Evolutionary conservation across 2,329 filamentous ascomycete species (phyloP).

Genomic region (Epichloe gansuensis): DNA sequence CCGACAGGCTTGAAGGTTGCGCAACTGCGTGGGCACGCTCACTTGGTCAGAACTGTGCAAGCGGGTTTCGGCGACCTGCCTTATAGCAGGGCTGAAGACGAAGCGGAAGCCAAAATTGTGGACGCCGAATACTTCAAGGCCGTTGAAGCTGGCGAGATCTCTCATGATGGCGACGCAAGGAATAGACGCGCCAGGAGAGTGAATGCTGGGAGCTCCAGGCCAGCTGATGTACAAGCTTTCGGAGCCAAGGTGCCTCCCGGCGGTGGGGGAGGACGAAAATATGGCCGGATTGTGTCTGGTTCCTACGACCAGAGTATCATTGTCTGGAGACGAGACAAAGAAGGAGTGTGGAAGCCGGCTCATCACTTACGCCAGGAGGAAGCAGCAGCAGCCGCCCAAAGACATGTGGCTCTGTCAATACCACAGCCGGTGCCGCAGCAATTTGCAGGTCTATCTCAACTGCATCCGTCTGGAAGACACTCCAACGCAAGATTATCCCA

Average conservation of each 20-base stretch:
- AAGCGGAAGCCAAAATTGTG: slow-evolving; percentile 56
- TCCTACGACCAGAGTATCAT: slow-evolving; percentile 95
- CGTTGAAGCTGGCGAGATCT: slow-evolving; percentile 36
- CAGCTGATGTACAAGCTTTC: slow-evolving; percentile 63
- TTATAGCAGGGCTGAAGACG: slow-evolving; percentile 63
- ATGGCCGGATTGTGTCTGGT: slow-evolving; percentile 90
- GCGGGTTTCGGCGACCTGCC: slow-evolving; percentile 85
- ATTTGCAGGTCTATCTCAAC: background rate
- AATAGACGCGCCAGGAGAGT: slow-evolving; percentile 28
- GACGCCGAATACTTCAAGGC: slow-evolving; percentile 61
- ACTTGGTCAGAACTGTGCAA: slow-evolving; percentile 86
- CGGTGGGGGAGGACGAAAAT: slow-evolving; percentile 77
- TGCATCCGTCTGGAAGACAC: background rate
- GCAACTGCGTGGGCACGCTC: slow-evolving; percentile 66
- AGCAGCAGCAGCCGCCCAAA: slow-evolving; percentile 40
- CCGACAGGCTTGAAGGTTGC: slow-evolving; percentile 79
- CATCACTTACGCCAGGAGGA: slow-evolving; percentile 67
- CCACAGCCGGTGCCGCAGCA: background rate
- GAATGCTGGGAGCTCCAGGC: slow-evolving; percentile 62
- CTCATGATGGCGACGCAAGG: slow-evolving; percentile 20
- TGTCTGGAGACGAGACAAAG: slow-evolving; percentile 78
- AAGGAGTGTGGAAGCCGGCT: slow-evolving; percentile 71
- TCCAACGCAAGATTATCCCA: background rate
- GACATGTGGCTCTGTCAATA: slow-evolving; percentile 10
- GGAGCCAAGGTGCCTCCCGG: slow-evolving; percentile 84